Evolutionary conservation across 2,329 filamentous ascomycete species (phyloP), one percentile per base, ranked within the genome.

Genomic region (Cladobotryum protrusum): DNA sequence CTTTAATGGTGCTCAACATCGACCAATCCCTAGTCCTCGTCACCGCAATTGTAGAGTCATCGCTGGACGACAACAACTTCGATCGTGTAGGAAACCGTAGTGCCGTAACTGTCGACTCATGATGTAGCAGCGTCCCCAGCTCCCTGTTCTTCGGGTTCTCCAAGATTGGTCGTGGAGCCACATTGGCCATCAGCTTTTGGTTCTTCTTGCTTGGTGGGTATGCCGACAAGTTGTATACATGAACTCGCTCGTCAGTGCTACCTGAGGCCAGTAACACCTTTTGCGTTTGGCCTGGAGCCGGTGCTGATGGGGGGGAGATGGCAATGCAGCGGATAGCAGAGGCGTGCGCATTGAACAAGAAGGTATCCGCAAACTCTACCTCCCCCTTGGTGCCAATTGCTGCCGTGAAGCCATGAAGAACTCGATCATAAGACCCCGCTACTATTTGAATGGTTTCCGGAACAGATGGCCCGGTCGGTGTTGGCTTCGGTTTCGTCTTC

Each of bases 261-360:
- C 93, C 93, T 9, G 87, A 95, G 12, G 93, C 93, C 44, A 99
- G 81, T 58, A 93, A 85, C 45, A 96, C 79, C 65, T 93, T 96
- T 64, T 89, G 86, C n/a, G 73, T 71, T 67, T 86, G 84, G 56
- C 76, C 81, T 12, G 73, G 76, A 50, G 73, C 63, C 1, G 77
- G 73, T 15, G 77, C 78, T 12, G 88, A 87, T 1, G 87, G 76
- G 3, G 87, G 86, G 8, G 92, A 96, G 54, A 96, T 71, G 19
- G 91, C 89, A 33, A 99, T 77, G 64, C 89, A 95, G 60, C 90
- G 86, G 65, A 99, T 89, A 4, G 93, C 86, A 12, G 91, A 95
- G 50, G 83, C 79, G 71, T 99, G 93, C 13, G 93, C 91, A 63
- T 91, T 89, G 79, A 99, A 96, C 50, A 99, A 80, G 68, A 99